Evolutionary conservation across 2,329 filamentous ascomycete species (phyloP).

Genomic region (Ophiostoma pallidulum): DNA sequence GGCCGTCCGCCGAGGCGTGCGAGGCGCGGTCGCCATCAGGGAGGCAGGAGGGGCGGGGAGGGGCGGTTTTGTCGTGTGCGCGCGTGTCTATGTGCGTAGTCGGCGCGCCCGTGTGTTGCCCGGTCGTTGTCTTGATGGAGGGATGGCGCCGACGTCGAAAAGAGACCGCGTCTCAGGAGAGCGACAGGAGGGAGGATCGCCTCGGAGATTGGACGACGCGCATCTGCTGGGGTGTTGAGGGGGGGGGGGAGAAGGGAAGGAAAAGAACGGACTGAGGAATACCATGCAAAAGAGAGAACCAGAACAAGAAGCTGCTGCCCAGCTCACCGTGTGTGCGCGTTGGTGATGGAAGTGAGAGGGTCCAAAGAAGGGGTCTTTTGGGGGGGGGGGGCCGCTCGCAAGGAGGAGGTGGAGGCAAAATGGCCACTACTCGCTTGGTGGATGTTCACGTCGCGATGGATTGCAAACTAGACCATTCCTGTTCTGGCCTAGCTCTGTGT

Average conservation of each 20-base stretch:
- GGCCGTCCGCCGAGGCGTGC: constrained; percentile 32
- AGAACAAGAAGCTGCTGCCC: not conserved
- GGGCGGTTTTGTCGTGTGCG: not conserved
- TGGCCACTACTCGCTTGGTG: constrained; percentile 8
- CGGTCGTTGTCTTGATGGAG: not conserved
- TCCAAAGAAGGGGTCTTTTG: too few species aligned
- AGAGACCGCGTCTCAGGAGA: constrained; percentile 6
- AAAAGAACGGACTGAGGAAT: too few species aligned
- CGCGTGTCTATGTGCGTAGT: not conserved
- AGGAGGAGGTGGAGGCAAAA: constrained; percentile 8
- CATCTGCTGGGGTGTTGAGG: too few species aligned
- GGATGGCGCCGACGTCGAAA: not conserved
- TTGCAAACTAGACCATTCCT: constrained; percentile 4
- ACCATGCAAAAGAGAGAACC: too few species aligned
- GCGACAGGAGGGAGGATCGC: constrained; percentile 1
- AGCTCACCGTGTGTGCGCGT: constrained; percentile 5
- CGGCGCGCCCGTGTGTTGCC: not conserved
- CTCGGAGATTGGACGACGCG: not conserved
- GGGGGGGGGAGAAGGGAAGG: not conserved
- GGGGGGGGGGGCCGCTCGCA: too few species aligned
- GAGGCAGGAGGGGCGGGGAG: not conserved
- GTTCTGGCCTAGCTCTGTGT: constrained; percentile 1
- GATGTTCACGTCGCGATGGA: constrained; percentile 18
- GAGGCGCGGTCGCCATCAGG: constrained; percentile 27
- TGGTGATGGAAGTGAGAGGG: not conserved